phyloP scores from a whole-genome alignment of 306 rosid species.

The Quercus glauca region DNA sequence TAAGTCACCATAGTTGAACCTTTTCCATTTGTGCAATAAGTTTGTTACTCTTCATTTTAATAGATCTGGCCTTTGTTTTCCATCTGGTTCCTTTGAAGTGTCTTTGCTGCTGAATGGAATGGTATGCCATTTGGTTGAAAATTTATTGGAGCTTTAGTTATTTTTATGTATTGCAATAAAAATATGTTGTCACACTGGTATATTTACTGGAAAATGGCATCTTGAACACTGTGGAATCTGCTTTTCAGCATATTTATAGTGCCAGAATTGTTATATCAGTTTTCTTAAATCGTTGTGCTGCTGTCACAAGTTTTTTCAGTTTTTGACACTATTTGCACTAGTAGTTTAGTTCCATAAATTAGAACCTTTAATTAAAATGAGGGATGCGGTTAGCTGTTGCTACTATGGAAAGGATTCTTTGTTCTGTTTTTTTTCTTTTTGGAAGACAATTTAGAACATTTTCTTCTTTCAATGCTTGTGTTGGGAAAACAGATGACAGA shows the following conservation, averaged over 20 bases:
- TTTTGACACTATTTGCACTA: background rate
- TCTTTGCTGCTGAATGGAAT: background rate
- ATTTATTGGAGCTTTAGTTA: background rate
- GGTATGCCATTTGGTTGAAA: background rate
- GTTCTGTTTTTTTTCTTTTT: background rate
- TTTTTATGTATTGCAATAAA: background rate
- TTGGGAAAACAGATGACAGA: background rate
- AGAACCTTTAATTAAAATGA: background rate
- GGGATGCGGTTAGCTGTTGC: background rate
- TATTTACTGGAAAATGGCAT: background rate
- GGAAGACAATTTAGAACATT: background rate
- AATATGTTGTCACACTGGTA: too few species aligned
- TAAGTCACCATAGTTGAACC: too few species aligned
- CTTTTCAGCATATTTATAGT: background rate
- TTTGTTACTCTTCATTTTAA: background rate
- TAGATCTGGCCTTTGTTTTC: too few species aligned
- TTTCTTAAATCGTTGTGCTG: background rate
- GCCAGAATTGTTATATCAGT: background rate
- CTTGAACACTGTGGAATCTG: background rate
- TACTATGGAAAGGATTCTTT: background rate
- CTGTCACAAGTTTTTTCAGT: background rate
- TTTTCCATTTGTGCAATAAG: too few species aligned
- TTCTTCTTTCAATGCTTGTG: background rate
- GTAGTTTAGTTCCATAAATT: background rate
- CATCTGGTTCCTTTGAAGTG: background rate